Evolutionary conservation across 306 rosid species (phyloP), one percentile per base, ranked within the genome.

Genomic region (Phaseolus lunatus): DNA sequence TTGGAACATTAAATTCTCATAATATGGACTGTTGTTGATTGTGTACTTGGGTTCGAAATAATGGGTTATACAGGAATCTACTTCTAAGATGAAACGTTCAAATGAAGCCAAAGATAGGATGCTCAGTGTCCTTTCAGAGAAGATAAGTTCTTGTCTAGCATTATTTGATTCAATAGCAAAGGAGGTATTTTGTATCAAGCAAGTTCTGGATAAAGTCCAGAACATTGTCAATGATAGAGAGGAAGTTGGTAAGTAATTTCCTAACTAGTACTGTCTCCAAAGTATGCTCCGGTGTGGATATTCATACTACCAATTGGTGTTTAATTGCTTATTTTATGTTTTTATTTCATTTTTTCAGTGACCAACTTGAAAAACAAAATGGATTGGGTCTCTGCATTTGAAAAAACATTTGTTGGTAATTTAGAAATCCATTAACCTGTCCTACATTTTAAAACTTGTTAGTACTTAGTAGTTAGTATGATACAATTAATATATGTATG

Each of bases 141-240:
- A 89, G 82, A 76, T 92, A 82, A 88, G 82, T 48, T 89, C 92
- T 41, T 88, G 89, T 75, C 73, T 85, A 11, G 75, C 70, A 53
- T 86, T 88, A 76, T 93, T 88, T 78, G 91, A 93, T 86, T 88
- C 95, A 26, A 87, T 88, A 77, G 90, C 87, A 74, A 91, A 91
- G 81, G 98, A 91, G 79, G 90, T 83, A 18, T 70, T 31, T 73
- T 83, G 80, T 56, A 84, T 87, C 85, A 90, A 88, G 90, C 86
- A 88, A 70, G 71, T 76, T 68, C 72, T 88, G 77, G 93, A 88
- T 75, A 77, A 84, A 52, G 93, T 82, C 73, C 90, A 89, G 67
- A 80, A 59, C 68, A 67, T 85, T 56, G 86, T 87, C 83, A 78
- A 47, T 73, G 91, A 91, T 77, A 90, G 81, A 84, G 96, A 93